Conservation (phyloP, 2,329 filamentous ascomycete species). For the Xenoacremonium recifei region DNA sequence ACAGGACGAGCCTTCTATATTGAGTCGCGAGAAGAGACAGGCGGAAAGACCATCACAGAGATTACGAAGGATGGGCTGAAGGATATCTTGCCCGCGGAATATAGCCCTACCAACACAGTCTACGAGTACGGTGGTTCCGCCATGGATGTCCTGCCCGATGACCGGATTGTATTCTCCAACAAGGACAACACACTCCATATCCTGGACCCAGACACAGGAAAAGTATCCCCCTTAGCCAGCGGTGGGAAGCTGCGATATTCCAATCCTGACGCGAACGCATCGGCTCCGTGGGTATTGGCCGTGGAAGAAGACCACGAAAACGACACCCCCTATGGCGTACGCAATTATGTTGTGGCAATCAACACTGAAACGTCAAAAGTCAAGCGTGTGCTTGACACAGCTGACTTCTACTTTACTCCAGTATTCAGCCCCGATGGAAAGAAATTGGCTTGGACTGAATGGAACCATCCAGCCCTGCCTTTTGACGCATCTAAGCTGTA, state of each 20-base stretch:
- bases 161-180: constrained; percentile 47
- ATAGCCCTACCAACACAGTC: constrained; percentile 43
- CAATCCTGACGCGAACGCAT: constrained; percentile 43
- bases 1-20: constrained; percentile 37
- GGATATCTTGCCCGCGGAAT: constrained; percentile 42
- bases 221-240: constrained; percentile 32
- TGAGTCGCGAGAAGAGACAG: constrained; percentile 37
- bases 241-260: constrained; percentile 40
- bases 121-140: constrained; percentile 54
- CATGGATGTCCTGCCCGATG: constrained; percentile 37
- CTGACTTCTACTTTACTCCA: constrained; percentile 54
- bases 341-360: constrained; percentile 39
- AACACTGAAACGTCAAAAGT: constrained; percentile 40
- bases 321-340: constrained; percentile 30
- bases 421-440: constrained; percentile 46
- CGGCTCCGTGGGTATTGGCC: constrained; percentile 43
- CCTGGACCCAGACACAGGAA: constrained; percentile 36
- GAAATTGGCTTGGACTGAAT: constrained; percentile 51
- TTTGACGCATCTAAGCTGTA: constrained; percentile 47
- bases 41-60: constrained; percentile 45
- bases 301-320: constrained; percentile 49
- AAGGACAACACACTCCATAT: constrained; percentile 41
- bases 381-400: constrained; percentile 37
- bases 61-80: constrained; percentile 29
- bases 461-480: constrained; percentile 53